Evolutionary conservation across 2,329 filamentous ascomycete species (phyloP).

Genomic region (Aspergillus sp.): DNA sequence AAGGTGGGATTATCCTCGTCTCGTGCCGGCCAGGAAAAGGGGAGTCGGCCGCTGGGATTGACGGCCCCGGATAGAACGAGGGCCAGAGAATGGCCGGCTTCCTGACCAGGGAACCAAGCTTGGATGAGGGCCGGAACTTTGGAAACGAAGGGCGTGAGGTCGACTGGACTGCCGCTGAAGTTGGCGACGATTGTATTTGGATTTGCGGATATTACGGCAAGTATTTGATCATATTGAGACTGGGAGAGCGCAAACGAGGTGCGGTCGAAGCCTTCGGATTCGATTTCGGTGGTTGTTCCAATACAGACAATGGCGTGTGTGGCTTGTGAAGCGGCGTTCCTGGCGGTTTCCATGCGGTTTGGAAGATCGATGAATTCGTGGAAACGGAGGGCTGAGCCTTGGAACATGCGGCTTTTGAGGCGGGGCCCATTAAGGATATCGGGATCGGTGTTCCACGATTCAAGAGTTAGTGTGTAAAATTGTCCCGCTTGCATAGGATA

Average conservation of each 20-base stretch:
- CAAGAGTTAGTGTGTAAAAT: neutral
- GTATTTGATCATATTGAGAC: slow-evolving; percentile 1
- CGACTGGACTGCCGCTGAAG: no score
- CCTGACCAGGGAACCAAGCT: no score
- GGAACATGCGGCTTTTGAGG: neutral
- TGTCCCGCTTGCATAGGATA: neutral
- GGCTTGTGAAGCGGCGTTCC: neutral
- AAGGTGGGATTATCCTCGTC: neutral
- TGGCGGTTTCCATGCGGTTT: neutral
- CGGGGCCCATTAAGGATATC: neutral
- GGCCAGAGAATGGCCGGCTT: no score
- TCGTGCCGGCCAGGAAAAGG: neutral
- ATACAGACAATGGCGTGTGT: slow-evolving; percentile 3
- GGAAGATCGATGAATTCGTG: neutral
- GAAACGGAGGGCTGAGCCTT: slow-evolving; percentile 3
- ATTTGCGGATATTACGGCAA: neutral
- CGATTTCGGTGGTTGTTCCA: slow-evolving; percentile 6
- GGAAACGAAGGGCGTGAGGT: no score
- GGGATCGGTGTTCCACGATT: slow-evolving; percentile 4
- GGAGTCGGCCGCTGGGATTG: no score
- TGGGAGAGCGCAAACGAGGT: neutral
- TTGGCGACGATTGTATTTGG: no score
- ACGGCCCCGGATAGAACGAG: no score
- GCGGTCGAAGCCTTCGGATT: slow-evolving; percentile 3
- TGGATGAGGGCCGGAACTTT: no score